These are phyloP conservation scores for Dovyalis caffra DNA, from an alignment of 345 rosid genomes.

Conservation along the genomic window DNA sequence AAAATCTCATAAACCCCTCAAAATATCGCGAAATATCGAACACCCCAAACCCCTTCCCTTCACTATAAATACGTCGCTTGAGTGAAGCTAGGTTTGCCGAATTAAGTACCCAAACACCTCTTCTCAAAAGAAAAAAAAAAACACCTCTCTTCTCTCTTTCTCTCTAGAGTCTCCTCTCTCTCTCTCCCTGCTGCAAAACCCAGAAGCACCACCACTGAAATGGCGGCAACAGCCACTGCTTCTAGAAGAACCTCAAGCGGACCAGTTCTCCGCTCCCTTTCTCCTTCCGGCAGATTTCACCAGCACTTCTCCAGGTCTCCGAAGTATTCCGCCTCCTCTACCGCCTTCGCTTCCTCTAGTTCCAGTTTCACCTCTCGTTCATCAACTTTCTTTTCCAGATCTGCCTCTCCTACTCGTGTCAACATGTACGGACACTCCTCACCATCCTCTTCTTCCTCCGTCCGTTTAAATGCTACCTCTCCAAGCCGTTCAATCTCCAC, in stretches of 20 bases:
- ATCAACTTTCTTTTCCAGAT: slow-evolving; percentile 40
- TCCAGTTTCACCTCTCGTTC: slow-evolving; percentile 51
- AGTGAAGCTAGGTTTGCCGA: slow-evolving; percentile 52
- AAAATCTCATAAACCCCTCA: not conserved
- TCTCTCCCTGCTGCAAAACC: slow-evolving; percentile 3
- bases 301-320: slow-evolving; percentile 9
- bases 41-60: not conserved
- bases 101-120: slow-evolving; percentile 31
- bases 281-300: slow-evolving; percentile 46
- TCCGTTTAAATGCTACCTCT: slow-evolving; percentile 27
- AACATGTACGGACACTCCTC: slow-evolving; percentile 30
- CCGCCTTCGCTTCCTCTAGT: slow-evolving; percentile 51
- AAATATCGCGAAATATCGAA: slow-evolving; percentile 19
- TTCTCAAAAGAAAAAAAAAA: not conserved
- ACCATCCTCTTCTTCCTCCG: slow-evolving; percentile 45
- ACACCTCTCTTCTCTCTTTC: not conserved
- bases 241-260: slow-evolving; percentile 42
- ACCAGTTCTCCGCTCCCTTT: slow-evolving; percentile 37
- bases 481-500: slow-evolving; percentile 50
- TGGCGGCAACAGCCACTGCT: slow-evolving; percentile 46
- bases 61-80: slow-evolving; percentile 50
- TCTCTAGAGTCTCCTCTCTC: not conserved
- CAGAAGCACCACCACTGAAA: slow-evolving; percentile 8
- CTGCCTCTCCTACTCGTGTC: slow-evolving; percentile 56
- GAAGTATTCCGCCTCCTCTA: slow-evolving; percentile 22